Evolutionary conservation across 345 rosid genomes (phyloP), one percentile per base, ranked within the genome.

Genomic region (Eucalyptus cloeziana): DNA sequence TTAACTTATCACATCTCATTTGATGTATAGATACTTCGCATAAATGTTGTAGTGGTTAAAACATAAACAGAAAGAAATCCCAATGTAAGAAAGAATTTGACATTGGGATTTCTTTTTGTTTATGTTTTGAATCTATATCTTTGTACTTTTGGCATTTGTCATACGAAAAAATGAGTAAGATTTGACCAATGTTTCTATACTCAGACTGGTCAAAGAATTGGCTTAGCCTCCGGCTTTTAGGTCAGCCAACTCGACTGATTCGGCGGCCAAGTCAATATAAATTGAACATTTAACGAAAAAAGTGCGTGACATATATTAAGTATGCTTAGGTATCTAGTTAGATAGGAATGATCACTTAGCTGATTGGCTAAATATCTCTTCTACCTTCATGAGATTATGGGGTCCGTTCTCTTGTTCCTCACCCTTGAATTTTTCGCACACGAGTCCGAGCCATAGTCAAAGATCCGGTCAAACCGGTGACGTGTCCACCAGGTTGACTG

Each of bases 231-330:
- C 10, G 76, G 37, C 10, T 64, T 64, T 64, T 64, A 21, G 10
- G 21, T 64, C 10, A 64, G 19, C 10, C 19, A 64, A 64, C 37
- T 64, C 1, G 4, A 64, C 21, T 21, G 40, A n/a, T n/a, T n/a
- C 76, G 21, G 8, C 5, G 10, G 10, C 21, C 37, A 14, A 64
- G 21, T n/a, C 37, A 7, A n/a, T 64, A 4, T n/a, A 64, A n/a
- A 64, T n/a, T 64, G 19, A 64, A 64, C 76, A 7, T 64, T 30
- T 30, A 30, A 30, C 33, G 15, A 62, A 62, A 7, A 13, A 62
- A 4, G 7, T 30, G 17, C 0, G 67, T 30, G 2, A 30, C 17
- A n/a, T 64, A 8, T 3, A n/a, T 64, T 31, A 7, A 14, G 8
- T 60, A 64, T n/a, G 2, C 71, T n/a, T n/a, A 13, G 37, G 4